A percentile compares a stretch with the other conserved stretches of the same genome.
phyloP scores from a whole-genome alignment of 352 stramenopile genomes.

The Pythium apleroticum region DNA sequence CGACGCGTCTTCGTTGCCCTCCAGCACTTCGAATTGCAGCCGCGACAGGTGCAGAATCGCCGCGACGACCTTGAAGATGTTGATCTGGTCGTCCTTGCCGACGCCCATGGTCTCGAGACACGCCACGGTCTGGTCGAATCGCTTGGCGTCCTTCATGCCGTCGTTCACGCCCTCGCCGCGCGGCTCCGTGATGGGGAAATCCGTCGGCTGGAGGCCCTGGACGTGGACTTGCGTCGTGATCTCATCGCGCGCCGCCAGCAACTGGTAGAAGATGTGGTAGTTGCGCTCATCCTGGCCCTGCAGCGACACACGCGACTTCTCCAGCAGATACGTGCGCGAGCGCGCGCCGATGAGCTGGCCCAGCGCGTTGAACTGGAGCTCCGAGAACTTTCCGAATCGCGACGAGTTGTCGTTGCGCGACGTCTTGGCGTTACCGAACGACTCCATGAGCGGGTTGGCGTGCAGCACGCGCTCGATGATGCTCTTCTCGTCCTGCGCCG shows the following conservation, averaged over 20 bases:
- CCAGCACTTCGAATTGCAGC: slow-evolving; percentile 56
- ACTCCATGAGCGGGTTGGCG: slow-evolving; percentile 89
- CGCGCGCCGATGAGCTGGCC: slow-evolving; percentile 77
- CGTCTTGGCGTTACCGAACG: slow-evolving; percentile 97
- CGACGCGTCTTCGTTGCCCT: slow-evolving; percentile 69
- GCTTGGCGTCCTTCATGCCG: slow-evolving; percentile 69
- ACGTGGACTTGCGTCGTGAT: slow-evolving; percentile 65
- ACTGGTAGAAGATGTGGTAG: slow-evolving; percentile 99
- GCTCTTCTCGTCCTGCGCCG: slow-evolving; percentile 40
- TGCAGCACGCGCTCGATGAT: slow-evolving; percentile 86
- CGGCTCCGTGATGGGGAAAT: slow-evolving; percentile 83
- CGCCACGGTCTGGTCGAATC: slow-evolving; percentile 69
- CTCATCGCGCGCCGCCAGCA: slow-evolving; percentile 66
- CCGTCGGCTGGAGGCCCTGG: slow-evolving; percentile 60
- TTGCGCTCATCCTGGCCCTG: slow-evolving; percentile 95
- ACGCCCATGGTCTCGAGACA: slow-evolving; percentile 82
- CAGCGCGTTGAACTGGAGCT: slow-evolving; percentile 93
- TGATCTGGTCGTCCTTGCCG: slow-evolving; percentile 62
- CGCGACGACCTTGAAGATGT: slow-evolving; percentile 78
- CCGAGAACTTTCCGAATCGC: slow-evolving; percentile 96
- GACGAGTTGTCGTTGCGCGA: slow-evolving; percentile 95
- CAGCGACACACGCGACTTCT: slow-evolving; percentile 88
- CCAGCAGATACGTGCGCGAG: slow-evolving; percentile 84
- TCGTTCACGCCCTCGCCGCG: slow-evolving; percentile 47
- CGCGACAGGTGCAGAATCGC: slow-evolving; percentile 83